Conservation (phyloP, 208 protist genomes). For the Leishmania turanica region DNA sequence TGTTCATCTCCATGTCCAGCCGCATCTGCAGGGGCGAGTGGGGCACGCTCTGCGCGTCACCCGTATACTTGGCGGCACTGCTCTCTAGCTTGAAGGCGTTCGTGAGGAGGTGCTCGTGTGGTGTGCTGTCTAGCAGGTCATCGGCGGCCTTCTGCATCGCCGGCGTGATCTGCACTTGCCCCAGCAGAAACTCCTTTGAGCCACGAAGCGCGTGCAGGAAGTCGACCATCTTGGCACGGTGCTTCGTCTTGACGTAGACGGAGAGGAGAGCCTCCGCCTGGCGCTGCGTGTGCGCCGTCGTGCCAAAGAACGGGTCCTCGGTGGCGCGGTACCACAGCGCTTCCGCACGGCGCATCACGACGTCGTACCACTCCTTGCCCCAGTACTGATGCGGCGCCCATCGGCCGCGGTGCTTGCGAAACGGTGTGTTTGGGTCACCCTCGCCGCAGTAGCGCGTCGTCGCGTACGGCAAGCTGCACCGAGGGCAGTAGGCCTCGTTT, state of each 20-base stretch:
- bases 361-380: constrained; percentile 86
- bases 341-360: constrained; percentile 88
- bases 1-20: constrained; percentile 84
- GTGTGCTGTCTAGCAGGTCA: constrained; percentile 75
- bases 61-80: constrained; percentile 61
- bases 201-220: constrained; percentile 78
- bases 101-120: constrained; percentile 87
- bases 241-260: constrained; percentile 80
- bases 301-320: constrained; percentile 89
- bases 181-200: constrained; percentile 76
- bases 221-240: constrained; percentile 82
- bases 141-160: constrained; percentile 66
- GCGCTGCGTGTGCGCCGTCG: constrained; percentile 73
- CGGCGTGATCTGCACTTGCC: constrained; percentile 55
- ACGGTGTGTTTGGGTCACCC: constrained; percentile 79
- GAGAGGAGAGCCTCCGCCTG: constrained; percentile 77
- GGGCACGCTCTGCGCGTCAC: constrained; percentile 67
- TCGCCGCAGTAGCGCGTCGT: constrained; percentile 88
- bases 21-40: constrained; percentile 86
- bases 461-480: constrained; percentile 83
- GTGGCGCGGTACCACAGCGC: constrained; percentile 87
- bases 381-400: constrained; percentile 88
- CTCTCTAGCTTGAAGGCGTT: constrained; percentile 69
- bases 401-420: constrained; percentile 82
- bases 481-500: constrained; percentile 78